These are phyloP conservation scores for Rhodotorula glutinis DNA, from an alignment of 1,284 basidiomycete species.

Conservation along the genomic window DNA sequence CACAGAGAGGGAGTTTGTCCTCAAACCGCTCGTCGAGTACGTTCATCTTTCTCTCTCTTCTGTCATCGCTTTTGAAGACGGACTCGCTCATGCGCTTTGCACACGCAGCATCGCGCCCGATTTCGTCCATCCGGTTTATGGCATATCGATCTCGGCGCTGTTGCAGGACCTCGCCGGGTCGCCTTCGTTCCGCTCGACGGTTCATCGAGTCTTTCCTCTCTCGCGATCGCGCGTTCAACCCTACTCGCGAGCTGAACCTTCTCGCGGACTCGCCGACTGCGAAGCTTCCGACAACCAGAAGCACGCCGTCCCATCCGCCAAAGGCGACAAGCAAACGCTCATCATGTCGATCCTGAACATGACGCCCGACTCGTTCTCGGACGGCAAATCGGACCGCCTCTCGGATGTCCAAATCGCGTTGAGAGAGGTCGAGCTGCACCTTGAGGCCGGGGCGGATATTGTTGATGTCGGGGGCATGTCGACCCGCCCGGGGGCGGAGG, in stretches of 20 bases:
- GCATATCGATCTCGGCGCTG: constrained; percentile 55
- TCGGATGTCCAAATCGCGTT: constrained; percentile 55
- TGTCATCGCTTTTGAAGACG: background rate
- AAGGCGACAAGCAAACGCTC: constrained; percentile 53
- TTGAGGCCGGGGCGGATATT: constrained; percentile 65
- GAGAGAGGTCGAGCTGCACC: constrained; percentile 39
- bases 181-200: constrained; percentile 36
- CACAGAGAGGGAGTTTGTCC: constrained; percentile 83
- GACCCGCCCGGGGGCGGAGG: constrained; percentile 72
- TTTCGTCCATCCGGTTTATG: constrained; percentile 61
- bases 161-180: constrained; percentile 45
- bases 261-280: background rate
- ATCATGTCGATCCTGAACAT: constrained; percentile 94
- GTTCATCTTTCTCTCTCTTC: constrained; percentile 44
- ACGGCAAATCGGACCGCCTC: constrained; percentile 57
- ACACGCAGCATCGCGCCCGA: constrained; percentile 64
- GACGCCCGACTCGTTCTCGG: constrained; percentile 97
- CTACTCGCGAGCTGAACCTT: constrained; percentile 17
- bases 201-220: constrained; percentile 55
- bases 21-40: constrained; percentile 82
- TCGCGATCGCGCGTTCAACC: constrained; percentile 48
- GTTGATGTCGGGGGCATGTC: constrained; percentile 94
- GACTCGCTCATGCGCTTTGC: too few species aligned
- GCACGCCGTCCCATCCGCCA: background rate
- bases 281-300: background rate